Conservation (phyloP, 495 filamentous ascomycete genomes). For the Articulospora tetracladia region DNA sequence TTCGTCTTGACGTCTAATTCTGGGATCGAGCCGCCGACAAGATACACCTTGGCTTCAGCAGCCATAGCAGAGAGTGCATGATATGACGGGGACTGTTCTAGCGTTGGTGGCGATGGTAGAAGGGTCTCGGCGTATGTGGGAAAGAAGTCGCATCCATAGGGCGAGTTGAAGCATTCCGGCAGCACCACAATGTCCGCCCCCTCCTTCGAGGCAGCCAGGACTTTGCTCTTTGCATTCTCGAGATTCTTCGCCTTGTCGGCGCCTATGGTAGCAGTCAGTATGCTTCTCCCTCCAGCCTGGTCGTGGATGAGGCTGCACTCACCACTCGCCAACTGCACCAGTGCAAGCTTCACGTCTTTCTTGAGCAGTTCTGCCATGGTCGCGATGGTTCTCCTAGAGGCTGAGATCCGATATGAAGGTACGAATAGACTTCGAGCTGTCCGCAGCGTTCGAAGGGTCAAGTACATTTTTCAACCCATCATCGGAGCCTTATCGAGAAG, state of each 20-base stretch:
- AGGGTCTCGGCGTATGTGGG: conserved; percentile 87
- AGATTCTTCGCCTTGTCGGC: conserved; percentile 86
- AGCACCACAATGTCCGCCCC: conserved; percentile 74
- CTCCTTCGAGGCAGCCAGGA: conserved; percentile 70
- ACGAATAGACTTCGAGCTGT: not conserved
- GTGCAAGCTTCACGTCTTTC: conserved; percentile 74
- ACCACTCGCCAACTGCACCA: conserved; percentile 77
- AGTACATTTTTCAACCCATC: conserved; percentile 11
- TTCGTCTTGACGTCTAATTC: conserved; percentile 56
- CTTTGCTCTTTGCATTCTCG: conserved; percentile 69
- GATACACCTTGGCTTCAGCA: conserved; percentile 66
- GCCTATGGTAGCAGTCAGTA: conserved; percentile 38
- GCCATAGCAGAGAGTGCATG: conserved; percentile 81
- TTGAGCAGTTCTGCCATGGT: conserved; percentile 57
- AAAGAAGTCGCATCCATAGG: conserved; percentile 91
- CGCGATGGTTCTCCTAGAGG: conserved; percentile 1
- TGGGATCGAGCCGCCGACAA: conserved; percentile 91
- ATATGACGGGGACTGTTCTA: conserved; percentile 71
- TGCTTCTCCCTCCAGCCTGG: not conserved
- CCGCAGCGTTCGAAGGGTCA: not conserved
- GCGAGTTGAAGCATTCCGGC: conserved; percentile 94
- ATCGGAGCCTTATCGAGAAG: conserved; percentile 2
- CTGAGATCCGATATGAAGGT: not conserved
- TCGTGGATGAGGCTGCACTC: conserved; percentile 7
- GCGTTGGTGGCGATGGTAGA: conserved; percentile 70